Conservation (phyloP, 2,329 filamentous ascomycete species). For the Thelonectria rubi region DNA sequence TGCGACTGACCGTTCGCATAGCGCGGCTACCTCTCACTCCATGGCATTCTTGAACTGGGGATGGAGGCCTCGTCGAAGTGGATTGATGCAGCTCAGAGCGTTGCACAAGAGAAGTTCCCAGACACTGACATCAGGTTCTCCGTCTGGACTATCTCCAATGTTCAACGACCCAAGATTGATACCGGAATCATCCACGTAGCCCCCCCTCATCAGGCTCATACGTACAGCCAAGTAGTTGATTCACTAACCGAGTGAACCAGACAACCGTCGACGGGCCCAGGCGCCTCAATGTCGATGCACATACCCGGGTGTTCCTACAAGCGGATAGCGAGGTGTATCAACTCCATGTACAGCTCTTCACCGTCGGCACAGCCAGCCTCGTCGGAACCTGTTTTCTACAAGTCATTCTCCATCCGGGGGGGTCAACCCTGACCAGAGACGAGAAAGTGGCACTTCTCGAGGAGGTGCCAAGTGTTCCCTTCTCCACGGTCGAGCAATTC, state of each 20-base stretch:
- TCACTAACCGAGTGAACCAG: slow-evolving; percentile 23
- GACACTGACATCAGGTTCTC: not conserved
- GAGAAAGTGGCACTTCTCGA: too few relatives aligned
- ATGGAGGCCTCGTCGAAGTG: slow-evolving; percentile 11
- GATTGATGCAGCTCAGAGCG: not conserved
- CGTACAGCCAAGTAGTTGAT: not conserved
- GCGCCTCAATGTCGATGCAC: slow-evolving; percentile 38
- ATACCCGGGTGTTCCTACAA: not conserved
- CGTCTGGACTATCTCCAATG: not conserved
- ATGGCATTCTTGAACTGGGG: slow-evolving; percentile 8
- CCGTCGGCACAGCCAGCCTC: slow-evolving; percentile 32
- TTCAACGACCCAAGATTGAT: not conserved
- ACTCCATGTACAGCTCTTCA: slow-evolving; percentile 33
- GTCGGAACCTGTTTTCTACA: not conserved
- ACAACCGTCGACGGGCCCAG: slow-evolving; percentile 38
- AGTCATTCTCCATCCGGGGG: too few relatives aligned
- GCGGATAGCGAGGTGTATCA: not conserved
- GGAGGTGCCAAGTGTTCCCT: too few relatives aligned
- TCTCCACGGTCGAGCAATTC: too few relatives aligned
- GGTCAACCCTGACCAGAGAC: too few relatives aligned
- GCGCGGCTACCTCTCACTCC: slow-evolving; percentile 6
- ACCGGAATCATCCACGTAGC: slow-evolving; percentile 37
- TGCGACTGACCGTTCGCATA: not conserved
- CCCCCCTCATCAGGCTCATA: not conserved
- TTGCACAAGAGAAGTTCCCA: not conserved